These are phyloP conservation scores for Paecilomyces niveus DNA, from an alignment of 2,329 filamentous ascomycete species.

Conservation along the genomic window DNA sequence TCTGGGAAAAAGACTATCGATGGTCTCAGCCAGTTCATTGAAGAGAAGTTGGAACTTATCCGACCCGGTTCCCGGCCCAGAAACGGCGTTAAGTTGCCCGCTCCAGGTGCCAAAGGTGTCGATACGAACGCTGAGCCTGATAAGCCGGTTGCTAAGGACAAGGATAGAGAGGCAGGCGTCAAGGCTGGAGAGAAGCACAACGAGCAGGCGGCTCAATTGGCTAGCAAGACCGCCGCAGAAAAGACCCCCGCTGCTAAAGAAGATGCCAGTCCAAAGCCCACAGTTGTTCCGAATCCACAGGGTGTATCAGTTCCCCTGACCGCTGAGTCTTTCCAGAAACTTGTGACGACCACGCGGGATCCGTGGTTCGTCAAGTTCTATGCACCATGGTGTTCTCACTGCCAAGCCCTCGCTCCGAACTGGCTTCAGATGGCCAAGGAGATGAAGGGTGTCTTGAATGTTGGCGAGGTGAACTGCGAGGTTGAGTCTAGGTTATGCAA, in stretches of 20 bases:
- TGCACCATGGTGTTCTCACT: slow-evolving; percentile 94
- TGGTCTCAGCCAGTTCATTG: slow-evolving; percentile 62
- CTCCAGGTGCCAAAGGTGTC: slow-evolving; percentile 55
- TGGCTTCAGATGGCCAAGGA: slow-evolving; percentile 87
- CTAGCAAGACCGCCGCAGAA: slow-evolving; percentile 15
- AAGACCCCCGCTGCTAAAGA: slow-evolving; percentile 36
- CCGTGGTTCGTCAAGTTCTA: slow-evolving; percentile 99
- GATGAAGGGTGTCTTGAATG: slow-evolving; percentile 81
- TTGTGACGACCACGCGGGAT: slow-evolving; percentile 79
- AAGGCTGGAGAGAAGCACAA: slow-evolving; percentile 37
- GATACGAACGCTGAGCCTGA: slow-evolving; percentile 35
- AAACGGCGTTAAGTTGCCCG: slow-evolving; percentile 60
- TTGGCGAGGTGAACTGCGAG: slow-evolving; percentile 96
- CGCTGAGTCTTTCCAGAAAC: slow-evolving; percentile 75
- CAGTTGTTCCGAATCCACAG: slow-evolving; percentile 61
- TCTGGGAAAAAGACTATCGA: slow-evolving; percentile 62
- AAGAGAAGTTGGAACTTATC: slow-evolving; percentile 67
- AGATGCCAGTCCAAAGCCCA: slow-evolving; percentile 42
- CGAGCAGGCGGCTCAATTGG: slow-evolving; percentile 26
- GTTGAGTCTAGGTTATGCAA: slow-evolving; percentile 82
- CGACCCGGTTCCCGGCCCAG: slow-evolving; percentile 73
- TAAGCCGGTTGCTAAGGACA: slow-evolving; percentile 35
- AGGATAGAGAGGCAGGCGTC: slow-evolving; percentile 29
- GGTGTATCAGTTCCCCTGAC: slow-evolving; percentile 70
- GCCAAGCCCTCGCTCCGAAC: slow-evolving; percentile 81